Evolutionary conservation across 495 filamentous ascomycete species (phyloP).

Genomic region (Podospora conica): DNA sequence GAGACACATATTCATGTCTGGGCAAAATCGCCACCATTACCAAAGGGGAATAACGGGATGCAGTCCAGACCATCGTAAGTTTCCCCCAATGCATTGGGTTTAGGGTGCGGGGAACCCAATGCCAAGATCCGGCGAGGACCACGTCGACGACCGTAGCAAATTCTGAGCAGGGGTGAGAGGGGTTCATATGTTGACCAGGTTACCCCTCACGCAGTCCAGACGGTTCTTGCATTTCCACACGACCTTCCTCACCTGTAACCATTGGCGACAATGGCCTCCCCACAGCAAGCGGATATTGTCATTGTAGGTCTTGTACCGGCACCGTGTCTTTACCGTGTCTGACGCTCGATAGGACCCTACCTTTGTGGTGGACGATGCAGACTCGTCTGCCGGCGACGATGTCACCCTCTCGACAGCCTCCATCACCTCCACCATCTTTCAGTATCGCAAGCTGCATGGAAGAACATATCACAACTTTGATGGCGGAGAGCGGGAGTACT

Average conservation of each 20-base stretch:
- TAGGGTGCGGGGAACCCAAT: neutral
- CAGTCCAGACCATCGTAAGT: neutral
- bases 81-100: neutral
- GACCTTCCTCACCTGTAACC: neutral
- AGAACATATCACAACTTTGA: neutral
- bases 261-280: neutral
- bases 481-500: neutral
- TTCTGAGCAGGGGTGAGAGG: neutral
- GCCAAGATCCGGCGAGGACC: neutral
- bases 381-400: neutral
- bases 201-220: neutral
- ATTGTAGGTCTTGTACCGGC: neutral
- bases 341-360: neutral
- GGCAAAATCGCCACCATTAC: neutral
- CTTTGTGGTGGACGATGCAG: neutral
- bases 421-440: neutral
- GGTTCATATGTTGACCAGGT: no score
- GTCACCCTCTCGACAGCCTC: neutral
- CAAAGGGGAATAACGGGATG: neutral
- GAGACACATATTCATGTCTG: neutral
- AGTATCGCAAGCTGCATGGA: neutral
- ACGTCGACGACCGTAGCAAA: neutral
- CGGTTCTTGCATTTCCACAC: neutral
- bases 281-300: neutral
- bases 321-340: neutral